phyloP scores from a whole-genome alignment of 257 asterid genomes.

The Primulina huaijiensis region DNA sequence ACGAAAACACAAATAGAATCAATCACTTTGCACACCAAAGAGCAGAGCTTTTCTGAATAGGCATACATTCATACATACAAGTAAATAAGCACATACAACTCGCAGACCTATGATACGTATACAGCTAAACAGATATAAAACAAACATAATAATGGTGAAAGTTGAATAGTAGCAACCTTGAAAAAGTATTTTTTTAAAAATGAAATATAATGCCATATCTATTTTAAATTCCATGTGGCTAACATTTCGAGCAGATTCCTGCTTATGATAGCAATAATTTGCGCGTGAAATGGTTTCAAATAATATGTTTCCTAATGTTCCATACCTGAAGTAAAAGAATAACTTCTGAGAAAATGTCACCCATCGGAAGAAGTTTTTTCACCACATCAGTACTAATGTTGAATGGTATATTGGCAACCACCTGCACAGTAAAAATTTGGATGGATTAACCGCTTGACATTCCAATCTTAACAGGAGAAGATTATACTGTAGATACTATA shows the following conservation, averaged over 20 bases:
- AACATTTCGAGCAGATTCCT: not conserved
- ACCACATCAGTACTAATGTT: conserved; percentile 88
- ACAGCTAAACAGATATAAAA: not conserved
- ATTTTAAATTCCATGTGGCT: not conserved
- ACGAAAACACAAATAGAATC: conserved; percentile 1
- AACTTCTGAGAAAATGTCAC: conserved; percentile 84
- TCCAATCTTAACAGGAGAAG: not conserved
- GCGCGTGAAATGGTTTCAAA: not conserved
- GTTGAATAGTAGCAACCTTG: not conserved
- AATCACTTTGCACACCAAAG: not conserved
- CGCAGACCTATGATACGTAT: no score
- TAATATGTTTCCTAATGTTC: not conserved
- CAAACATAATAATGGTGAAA: no score
- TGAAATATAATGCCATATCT: not conserved
- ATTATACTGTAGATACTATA: not conserved
- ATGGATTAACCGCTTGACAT: not conserved
- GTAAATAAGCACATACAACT: not conserved
- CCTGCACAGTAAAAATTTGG: conserved; percentile 42
- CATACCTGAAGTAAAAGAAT: conserved; percentile 86
- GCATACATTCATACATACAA: not conserved
- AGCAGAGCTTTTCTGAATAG: not conserved
- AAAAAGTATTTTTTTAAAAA: no score
- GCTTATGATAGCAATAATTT: conserved; percentile 5
- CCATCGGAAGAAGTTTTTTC: conserved; percentile 97
- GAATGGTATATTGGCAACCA: conserved; percentile 90